Conservation (phyloP, 331 rosid species). For the Pyrus hybrid region DNA sequence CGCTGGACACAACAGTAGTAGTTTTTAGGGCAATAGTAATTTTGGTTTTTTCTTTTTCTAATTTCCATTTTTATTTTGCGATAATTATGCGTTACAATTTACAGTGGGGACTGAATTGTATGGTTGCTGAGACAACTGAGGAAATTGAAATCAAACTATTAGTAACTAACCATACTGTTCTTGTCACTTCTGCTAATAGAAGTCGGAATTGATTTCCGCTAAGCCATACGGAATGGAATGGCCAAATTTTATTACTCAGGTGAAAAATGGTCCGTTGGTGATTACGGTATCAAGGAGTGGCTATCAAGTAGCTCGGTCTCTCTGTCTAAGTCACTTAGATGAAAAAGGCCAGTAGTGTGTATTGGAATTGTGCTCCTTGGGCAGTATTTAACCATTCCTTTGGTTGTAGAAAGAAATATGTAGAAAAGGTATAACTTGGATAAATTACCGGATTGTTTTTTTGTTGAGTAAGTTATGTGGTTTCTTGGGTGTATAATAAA, state of each 20-base stretch:
- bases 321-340: not conserved
- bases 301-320: not conserved
- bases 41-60: not conserved
- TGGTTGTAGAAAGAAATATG: not conserved
- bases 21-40: conserved; percentile 2
- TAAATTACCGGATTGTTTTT: not conserved
- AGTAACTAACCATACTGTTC: not conserved
- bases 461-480: not conserved
- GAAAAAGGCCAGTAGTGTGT: not conserved
- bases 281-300: not conserved
- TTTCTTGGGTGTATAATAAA: not conserved
- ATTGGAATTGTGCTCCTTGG: not conserved
- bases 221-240: not conserved
- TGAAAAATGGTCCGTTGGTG: not conserved
- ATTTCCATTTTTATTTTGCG: not conserved
- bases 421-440: not conserved
- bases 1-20: no score
- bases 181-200: not conserved
- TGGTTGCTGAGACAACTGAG: not conserved
- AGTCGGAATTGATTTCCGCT: not conserved
- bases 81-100: not conserved
- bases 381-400: not conserved
- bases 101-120: not conserved
- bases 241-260: not conserved
- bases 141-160: not conserved